phyloP scores from a whole-genome alignment of 164 flowering plant genomes.

The Sedum album region DNA sequence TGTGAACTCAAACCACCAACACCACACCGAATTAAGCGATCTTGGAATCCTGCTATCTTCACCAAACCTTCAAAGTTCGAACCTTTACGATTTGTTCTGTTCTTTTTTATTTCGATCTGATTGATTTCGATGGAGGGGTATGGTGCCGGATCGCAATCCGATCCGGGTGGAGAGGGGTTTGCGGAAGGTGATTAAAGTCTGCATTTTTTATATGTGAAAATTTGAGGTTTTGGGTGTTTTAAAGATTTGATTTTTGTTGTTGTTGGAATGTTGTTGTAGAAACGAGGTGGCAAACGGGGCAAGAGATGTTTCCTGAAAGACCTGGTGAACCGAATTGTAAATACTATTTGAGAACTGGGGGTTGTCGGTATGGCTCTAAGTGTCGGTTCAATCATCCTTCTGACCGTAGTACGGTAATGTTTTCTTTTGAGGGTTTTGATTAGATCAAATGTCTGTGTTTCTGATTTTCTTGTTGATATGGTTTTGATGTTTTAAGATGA shows the following conservation, averaged over 20 bases:
- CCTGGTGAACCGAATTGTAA: constrained; percentile 58
- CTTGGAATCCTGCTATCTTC: not conserved
- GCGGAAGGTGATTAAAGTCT: constrained; percentile 1
- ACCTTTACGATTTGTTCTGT: not conserved
- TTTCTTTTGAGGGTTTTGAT: not conserved
- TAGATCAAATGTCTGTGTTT: too few relatives aligned
- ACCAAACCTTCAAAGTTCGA: not conserved
- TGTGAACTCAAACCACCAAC: not conserved
- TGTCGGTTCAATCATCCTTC: constrained; percentile 89
- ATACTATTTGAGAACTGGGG: constrained; percentile 75
- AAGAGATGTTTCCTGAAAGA: constrained; percentile 65
- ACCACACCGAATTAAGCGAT: too few relatives aligned
- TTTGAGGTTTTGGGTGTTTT: not conserved
- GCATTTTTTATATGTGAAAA: constrained; percentile 3
- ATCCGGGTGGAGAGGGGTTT: constrained; percentile 8
- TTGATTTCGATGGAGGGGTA: not conserved
- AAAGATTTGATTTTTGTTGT: constrained; percentile 1
- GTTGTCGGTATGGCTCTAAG: constrained; percentile 68
- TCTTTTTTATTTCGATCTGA: not conserved
- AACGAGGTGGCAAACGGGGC: constrained; percentile 49
- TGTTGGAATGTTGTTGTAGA: constrained; percentile 23
- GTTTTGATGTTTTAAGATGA: not conserved
- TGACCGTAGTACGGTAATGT: constrained; percentile 46
- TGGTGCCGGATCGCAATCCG: constrained; percentile 3
- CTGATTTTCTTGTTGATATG: not conserved